These are phyloP conservation scores for Petunia hybrid DNA, from an alignment of 305 asterid species.

Conservation along the genomic window DNA sequence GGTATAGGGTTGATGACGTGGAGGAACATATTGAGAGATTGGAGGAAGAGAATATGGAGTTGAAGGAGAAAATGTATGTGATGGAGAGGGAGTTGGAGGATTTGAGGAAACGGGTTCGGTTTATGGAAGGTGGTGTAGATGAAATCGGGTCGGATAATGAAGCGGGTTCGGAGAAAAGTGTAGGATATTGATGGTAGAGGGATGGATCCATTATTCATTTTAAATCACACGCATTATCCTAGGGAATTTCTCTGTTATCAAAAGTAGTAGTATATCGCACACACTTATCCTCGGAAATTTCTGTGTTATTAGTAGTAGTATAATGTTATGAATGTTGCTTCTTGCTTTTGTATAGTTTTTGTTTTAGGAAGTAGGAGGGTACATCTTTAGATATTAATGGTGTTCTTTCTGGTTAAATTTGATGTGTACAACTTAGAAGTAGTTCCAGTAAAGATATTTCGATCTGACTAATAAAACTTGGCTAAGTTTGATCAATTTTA, in stretches of 20 bases:
- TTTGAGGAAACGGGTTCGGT: constrained; percentile 16
- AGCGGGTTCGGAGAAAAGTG: constrained; percentile 23
- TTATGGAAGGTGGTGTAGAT: constrained; percentile 28
- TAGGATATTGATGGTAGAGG: neutral
- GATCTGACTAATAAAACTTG: constrained; percentile 25
- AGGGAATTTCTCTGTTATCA: too few relatives aligned
- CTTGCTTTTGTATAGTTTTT: constrained; percentile 13
- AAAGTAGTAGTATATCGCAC: neutral
- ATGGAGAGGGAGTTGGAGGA: constrained; percentile 31
- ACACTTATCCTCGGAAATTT: neutral
- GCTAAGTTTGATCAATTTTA: neutral
- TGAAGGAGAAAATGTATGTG: constrained; percentile 25
- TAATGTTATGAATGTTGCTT: neutral
- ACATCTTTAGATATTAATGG: neutral
- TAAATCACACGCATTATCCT: neutral
- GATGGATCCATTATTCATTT: too few relatives aligned
- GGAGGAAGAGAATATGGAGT: constrained; percentile 34
- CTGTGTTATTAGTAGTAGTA: neutral
- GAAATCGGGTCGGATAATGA: constrained; percentile 24
- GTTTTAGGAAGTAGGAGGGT: neutral
- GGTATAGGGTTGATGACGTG: constrained; percentile 22
- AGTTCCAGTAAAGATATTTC: neutral
- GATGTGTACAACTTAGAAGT: neutral
- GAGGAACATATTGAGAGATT: constrained; percentile 36
- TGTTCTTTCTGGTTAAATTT: neutral